Base-by-base conservation (phyloP, 2,329 filamentous ascomycete genomes). In the Colletotrichum caudatum region DNA sequence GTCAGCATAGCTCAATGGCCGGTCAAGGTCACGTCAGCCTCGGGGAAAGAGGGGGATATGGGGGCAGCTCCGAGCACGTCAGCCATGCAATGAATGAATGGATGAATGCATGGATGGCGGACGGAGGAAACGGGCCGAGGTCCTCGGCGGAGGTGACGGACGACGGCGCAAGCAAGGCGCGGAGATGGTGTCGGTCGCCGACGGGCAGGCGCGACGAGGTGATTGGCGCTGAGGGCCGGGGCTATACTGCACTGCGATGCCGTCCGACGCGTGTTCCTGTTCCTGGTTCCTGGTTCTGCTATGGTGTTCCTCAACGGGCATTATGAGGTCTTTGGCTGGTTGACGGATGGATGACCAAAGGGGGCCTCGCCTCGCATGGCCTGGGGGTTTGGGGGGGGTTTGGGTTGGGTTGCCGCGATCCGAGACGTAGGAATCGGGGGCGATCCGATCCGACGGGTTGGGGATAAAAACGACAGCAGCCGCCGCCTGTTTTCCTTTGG, bases 21-120 rank as follows among this genome's bases (percentile, higher is more conserved):
- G 29, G n/a, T n/a, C n/a, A n/a, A n/a, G 29, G 29, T 29, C 59
- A 68, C 69, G 69, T 71, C 69, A 71, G 58, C 51, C 53, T 18
- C 39, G 35, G 9, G 8, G 8, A 29, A 29, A 29, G 29, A 29
- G 29, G 29, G 29, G 29, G 5, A 29, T 4, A 39, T 9, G 3
- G 11, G 37, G 39, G 39, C 5, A 41, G 39, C 39, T 41, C 39
- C 39, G 39, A 41, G 39, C 59, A 69, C 69, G 69, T 71, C 69
- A 71, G 59, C 53, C 46, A 46, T 8, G 18, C 44, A 46, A 29
- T 29, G 44, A 1, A 29, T 29, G 29, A 3, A 29, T 29, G 29
- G 29, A n/a, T n/a, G n/a, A n/a, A n/a, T n/a, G n/a, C n/a, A n/a
- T n/a, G n/a, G n/a, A n/a, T n/a, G n/a, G n/a, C n/a, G n/a, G n/a